phyloP scores from a whole-genome alignment of 176 grass and related monocot genomes.

The Zoysia japonica region DNA sequence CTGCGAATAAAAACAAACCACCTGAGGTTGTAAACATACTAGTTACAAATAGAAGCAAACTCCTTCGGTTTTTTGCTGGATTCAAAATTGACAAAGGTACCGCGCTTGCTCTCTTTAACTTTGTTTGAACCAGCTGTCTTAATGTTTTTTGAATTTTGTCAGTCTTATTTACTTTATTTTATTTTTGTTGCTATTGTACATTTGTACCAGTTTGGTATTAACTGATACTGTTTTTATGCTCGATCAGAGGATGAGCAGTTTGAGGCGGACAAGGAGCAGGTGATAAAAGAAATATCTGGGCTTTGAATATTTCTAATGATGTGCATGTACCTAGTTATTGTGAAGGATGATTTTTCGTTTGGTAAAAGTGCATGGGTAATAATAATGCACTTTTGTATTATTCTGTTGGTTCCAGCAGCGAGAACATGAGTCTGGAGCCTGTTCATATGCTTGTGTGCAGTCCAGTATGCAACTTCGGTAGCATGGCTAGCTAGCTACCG shows the following conservation, averaged over 20 bases:
- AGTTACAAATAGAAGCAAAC: slow-evolving; percentile 85
- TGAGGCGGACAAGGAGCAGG: slow-evolving; percentile 94
- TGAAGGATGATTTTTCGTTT: slow-evolving; percentile 18
- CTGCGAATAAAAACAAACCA: slow-evolving; percentile 85
- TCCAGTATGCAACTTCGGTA: no score
- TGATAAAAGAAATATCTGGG: slow-evolving; percentile 75
- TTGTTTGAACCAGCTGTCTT: neutral
- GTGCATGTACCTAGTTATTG: slow-evolving; percentile 14
- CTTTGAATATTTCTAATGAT: slow-evolving; percentile 39
- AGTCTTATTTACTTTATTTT: slow-evolving; percentile 3
- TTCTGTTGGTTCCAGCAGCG: slow-evolving; percentile 33
- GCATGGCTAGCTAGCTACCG: no score
- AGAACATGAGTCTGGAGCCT: neutral
- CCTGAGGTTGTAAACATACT: slow-evolving; percentile 80
- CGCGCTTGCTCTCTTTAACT: neutral
- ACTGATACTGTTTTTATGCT: slow-evolving; percentile 18
- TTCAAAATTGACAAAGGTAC: slow-evolving; percentile 96
- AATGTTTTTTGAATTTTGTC: neutral
- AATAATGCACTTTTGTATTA: slow-evolving; percentile 24
- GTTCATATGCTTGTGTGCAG: no score
- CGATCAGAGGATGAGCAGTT: slow-evolving; percentile 91
- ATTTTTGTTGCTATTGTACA: slow-evolving; percentile 14
- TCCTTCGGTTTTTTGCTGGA: slow-evolving; percentile 79
- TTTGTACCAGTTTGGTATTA: neutral
- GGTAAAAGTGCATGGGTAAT: slow-evolving; percentile 36